Evolutionary conservation across 2,329 filamentous ascomycete species (phyloP).

Genomic region (Cadophora sp.): DNA sequence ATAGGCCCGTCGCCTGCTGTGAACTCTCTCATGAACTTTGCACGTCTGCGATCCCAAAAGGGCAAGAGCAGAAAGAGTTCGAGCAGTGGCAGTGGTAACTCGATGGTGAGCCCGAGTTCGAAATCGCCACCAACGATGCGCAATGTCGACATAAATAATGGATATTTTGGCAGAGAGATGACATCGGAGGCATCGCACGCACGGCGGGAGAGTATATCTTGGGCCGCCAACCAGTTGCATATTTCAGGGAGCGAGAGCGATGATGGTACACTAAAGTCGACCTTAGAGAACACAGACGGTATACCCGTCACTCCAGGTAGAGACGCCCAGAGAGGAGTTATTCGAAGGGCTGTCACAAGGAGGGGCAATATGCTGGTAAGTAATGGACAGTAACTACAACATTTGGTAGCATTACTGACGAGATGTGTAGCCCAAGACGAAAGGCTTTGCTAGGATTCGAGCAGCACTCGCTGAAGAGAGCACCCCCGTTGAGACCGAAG

Average conservation of each 20-base stretch:
- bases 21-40: slow-evolving; percentile 82
- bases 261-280: slow-evolving; percentile 63
- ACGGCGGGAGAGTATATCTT: slow-evolving; percentile 85
- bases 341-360: slow-evolving; percentile 82
- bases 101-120: slow-evolving; percentile 71
- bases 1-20: slow-evolving; percentile 73
- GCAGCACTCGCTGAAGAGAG: slow-evolving; percentile 89
- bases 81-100: slow-evolving; percentile 73
- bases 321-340: slow-evolving; percentile 74
- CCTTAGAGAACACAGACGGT: slow-evolving; percentile 48
- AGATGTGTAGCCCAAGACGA: slow-evolving; percentile 80
- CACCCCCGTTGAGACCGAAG: slow-evolving; percentile 86
- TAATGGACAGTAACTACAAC: slow-evolving; percentile 32
- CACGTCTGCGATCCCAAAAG: slow-evolving; percentile 63
- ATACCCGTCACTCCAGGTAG: slow-evolving; percentile 52
- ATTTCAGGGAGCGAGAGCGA: slow-evolving; percentile 83
- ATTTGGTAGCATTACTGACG: slow-evolving; percentile 42
- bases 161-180: slow-evolving; percentile 59
- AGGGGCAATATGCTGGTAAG: slow-evolving; percentile 87
- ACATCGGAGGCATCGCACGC: slow-evolving; percentile 58
- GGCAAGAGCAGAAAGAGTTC: slow-evolving; percentile 70
- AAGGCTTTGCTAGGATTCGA: slow-evolving; percentile 91
- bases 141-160: slow-evolving; percentile 44
- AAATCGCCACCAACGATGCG: slow-evolving; percentile 74
- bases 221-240: slow-evolving; percentile 88